A percentile compares a stretch with the other conserved stretches of the same genome.
phyloP scores from a whole-genome alignment of 805 yeast species.

The Yamadazyma tumulicola region DNA sequence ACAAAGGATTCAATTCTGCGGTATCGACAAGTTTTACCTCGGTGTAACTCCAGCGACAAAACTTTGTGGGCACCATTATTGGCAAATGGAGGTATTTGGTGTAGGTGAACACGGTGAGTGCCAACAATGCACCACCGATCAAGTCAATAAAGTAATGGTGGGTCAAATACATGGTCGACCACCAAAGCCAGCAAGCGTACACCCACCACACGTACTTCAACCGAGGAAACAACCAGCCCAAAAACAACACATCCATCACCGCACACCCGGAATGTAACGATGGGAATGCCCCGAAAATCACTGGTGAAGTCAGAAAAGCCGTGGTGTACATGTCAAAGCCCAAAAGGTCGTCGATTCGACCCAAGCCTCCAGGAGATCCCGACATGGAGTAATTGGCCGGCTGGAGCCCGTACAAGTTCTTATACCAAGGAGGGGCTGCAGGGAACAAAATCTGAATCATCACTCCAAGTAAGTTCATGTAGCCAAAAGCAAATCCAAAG shows the following conservation, averaged over 20 bases:
- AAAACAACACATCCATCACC: conserved; percentile 86
- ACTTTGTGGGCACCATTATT: conserved; percentile 43
- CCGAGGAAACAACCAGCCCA: conserved; percentile 78
- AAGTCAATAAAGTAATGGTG: conserved; percentile 95
- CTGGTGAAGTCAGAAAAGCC: conserved; percentile 80
- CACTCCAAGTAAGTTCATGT: conserved; percentile 87
- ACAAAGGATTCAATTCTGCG: conserved; percentile 29
- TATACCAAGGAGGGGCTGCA: conserved; percentile 98
- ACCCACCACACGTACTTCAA: conserved; percentile 60
- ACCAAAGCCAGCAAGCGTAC: conserved; percentile 95
- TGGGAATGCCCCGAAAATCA: conserved; percentile 87
- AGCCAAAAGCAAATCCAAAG: conserved; percentile 91
- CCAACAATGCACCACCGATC: conserved; percentile 88
- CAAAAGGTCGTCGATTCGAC: conserved; percentile 74
- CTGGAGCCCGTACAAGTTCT: conserved; percentile 73
- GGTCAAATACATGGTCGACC: conserved; percentile 96
- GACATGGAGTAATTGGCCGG: conserved; percentile 90
- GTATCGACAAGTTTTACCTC: conserved; percentile 25
- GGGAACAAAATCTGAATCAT: conserved; percentile 79
- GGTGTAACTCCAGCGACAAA: conserved; percentile 69
- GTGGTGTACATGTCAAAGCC: conserved; percentile 82
- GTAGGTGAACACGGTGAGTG: conserved; percentile 65
- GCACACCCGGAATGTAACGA: conserved; percentile 93
- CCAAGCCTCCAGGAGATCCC: conserved; percentile 95
- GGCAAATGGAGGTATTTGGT: conserved; percentile 73